Percentiles rank a stretch among this genome's conserved stretches.
Evolutionary conservation across 73 alveolate species (phyloP).

Genomic region (Tetrahymena elliotti): DNA sequence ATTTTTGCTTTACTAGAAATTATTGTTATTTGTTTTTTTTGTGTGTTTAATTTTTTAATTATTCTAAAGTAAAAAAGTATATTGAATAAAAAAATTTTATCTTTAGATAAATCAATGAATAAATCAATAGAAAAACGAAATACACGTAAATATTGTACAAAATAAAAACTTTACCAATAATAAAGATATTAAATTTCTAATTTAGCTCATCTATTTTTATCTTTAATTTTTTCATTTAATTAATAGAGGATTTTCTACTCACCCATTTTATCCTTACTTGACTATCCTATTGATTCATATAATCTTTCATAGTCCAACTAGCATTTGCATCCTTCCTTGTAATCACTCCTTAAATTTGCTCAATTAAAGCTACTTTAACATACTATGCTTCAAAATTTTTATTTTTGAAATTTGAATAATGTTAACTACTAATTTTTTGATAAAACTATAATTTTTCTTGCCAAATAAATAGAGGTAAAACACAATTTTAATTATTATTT

Average conservation of each 20-base stretch:
- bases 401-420: too few species aligned
- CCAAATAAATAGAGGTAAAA: too few species aligned
- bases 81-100: background rate
- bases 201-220: background rate
- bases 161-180: background rate
- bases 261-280: background rate
- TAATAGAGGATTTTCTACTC: background rate
- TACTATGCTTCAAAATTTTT: too few species aligned
- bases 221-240: background rate
- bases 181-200: background rate
- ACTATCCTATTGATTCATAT: background rate
- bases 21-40: background rate
- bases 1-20: background rate
- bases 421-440: background rate
- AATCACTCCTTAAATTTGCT: background rate
- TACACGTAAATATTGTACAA: background rate
- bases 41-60: background rate
- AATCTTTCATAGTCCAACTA: background rate
- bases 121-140: background rate
- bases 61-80: background rate
- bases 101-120: background rate
- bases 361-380: background rate
- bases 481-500: too few species aligned
- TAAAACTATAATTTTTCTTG: too few species aligned
- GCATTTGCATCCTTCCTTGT: background rate